Base-by-base conservation (phyloP, 768 basidiomycete genomes). In the Dacryopinax primogenitus region DNA sequence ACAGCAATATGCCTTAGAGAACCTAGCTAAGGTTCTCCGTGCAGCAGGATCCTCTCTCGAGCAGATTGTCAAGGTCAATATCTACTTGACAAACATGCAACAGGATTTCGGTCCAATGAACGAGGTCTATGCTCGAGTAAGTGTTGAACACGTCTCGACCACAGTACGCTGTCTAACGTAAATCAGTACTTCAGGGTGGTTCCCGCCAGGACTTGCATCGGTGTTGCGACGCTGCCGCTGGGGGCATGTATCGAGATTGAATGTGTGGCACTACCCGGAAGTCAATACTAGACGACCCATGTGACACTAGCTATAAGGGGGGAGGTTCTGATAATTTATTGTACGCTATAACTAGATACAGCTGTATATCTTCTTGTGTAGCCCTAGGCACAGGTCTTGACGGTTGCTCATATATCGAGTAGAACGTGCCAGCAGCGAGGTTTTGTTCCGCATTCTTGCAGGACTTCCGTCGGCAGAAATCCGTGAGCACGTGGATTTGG, bases 191-290 rank as follows among this genome's bases (percentile, higher is more conserved):
- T 58, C 51, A 58, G 51, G 30, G 21, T 58, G 23, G 74, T 81
- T 66, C 84, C 83, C 15, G 83, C 83, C 3, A 77, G 84, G 44
- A 84, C 84, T 26, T 84, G 83, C 70, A 72, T 86, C 18, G 83
- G 82, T 6, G 84, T 85, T 13, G 78, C 77, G 1, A 71, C 75
- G 7, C 77, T 86, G 37, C 83, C 84, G 0, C 44, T 81, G 64
- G 79, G 80, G 16, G 82, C 80, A 7, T 79, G 78, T 64, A 78
- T 86, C 33, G 84, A 86, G 76, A 80, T 86, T 34, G 84, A 86
- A 67, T 84, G 82, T 68, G 76, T 83, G 32, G 85, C 83, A 7
- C 51, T 58, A 9, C 51, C 51, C 15, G 51, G 51, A 15, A 33
- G 51, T 58, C 13, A 11, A 7, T 58, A 28, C 21, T 28, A 6